Base-by-base conservation (phyloP, 176 grass and related monocot genomes). In the Tillandsia leiboldiana region DNA sequence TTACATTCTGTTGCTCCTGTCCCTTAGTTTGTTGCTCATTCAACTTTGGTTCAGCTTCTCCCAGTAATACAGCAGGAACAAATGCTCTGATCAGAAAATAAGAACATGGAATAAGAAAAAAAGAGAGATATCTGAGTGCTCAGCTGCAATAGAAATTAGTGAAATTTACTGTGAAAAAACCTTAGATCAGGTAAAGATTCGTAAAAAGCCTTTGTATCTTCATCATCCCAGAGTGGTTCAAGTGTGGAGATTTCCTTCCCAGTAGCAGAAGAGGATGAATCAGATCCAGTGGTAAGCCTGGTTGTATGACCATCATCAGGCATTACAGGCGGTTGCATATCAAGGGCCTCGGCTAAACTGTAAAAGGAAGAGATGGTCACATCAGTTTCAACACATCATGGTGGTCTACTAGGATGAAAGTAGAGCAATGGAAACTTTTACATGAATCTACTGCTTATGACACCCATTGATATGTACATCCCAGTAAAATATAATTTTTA, bases 161-260 rank as follows among this genome's bases (percentile, higher is more conserved):
- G 33, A 42, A n/a, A 53, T 75, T 75, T 75, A 33, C 15, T 75
- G 14, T 49, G 10, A 77, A 77, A 20, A 59, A 78, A 93, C 95
- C 95, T 99, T 47, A 99, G 84, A 79, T 94, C 90, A 78, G 95
- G 90, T 80, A 99, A 86, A 50, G 87, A 93, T 79, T 99, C 95
- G 67, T 99, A 99, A 75, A 99, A 99, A 33, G 95, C 70, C 65
- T 82, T 93, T n/a, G 95, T 99, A 78, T 99, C 95, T 49, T 99
- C 95, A 68, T 99, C 90, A 68, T 99, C 95, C 95, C 95, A 99
- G 75, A 99, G 82, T 77, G 95, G 90, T 80, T 99, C 95, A 74
- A 88, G 63, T 42, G 73, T 63, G 68, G 95, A 79, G 72, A 80
- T 67, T 56, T 99, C 94, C 84, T 99, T 99, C 48, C 72, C 84